These are phyloP conservation scores for Craterostigma plantagineum DNA, from an alignment of 257 asterid genomes.

Conservation along the genomic window DNA sequence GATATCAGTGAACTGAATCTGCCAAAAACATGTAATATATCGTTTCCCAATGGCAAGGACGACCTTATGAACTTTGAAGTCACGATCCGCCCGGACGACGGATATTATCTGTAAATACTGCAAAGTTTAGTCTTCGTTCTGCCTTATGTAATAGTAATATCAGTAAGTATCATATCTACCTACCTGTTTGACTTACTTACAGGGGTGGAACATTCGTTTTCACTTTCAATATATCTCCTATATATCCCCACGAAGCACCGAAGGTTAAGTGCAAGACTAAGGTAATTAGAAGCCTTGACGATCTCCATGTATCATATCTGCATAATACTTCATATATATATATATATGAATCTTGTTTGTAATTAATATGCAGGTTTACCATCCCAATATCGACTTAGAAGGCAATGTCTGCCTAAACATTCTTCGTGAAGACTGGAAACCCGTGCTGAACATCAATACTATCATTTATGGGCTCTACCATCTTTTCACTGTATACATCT, in stretches of 20 bases:
- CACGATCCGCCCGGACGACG: slow-evolving; percentile 81
- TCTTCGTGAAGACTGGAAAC: slow-evolving; percentile 99
- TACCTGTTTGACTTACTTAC: slow-evolving; percentile 10
- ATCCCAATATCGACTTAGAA: slow-evolving; percentile 90
- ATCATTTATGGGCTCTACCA: slow-evolving; percentile 78
- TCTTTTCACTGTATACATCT: slow-evolving; percentile 61
- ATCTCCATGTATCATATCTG: background rate
- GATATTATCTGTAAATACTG: slow-evolving; percentile 55
- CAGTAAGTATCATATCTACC: background rate
- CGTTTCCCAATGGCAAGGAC: slow-evolving; percentile 87
- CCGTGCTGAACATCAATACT: slow-evolving; percentile 85
- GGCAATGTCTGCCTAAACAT: slow-evolving; percentile 97
- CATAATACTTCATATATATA: slow-evolving; percentile 1
- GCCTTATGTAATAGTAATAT: background rate
- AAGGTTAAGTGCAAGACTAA: slow-evolving; percentile 98
- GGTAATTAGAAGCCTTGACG: slow-evolving; percentile 21
- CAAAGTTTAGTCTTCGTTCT: background rate
- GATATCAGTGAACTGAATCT: slow-evolving; percentile 85
- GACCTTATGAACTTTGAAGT: slow-evolving; percentile 97
- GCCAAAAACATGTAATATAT: slow-evolving; percentile 62
- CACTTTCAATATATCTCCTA: slow-evolving; percentile 79
- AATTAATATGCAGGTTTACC: slow-evolving; percentile 50
- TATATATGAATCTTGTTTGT: background rate
- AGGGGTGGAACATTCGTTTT: slow-evolving; percentile 80
- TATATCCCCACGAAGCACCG: slow-evolving; percentile 98